These are phyloP conservation scores for Ogataea ganodermae DNA, from an alignment of 805 yeast genomes.

Conservation along the genomic window DNA sequence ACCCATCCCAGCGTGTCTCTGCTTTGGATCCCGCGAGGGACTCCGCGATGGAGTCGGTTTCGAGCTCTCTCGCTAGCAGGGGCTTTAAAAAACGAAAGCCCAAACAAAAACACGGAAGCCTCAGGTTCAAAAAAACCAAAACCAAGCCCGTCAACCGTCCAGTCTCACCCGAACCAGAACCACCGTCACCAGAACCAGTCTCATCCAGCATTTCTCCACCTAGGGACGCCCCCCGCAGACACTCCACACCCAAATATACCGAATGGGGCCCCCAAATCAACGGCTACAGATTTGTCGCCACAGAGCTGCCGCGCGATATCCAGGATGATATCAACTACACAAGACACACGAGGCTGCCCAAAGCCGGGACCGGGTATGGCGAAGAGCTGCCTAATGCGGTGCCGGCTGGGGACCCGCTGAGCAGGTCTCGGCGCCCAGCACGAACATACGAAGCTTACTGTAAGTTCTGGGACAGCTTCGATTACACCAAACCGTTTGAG, in stretches of 20 bases:
- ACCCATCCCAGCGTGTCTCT: not conserved
- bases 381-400: conserved; percentile 6
- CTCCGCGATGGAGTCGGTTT: not conserved
- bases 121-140: conserved; percentile 1
- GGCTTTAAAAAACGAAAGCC: not conserved
- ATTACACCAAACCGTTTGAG: conserved; percentile 1
- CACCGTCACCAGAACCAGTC: not conserved
- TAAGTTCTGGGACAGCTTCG: conserved; percentile 11
- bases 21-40: too few relatives aligned
- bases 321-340: conserved; percentile 13
- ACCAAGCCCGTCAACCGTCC: not conserved
- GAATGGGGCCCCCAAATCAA: conserved; percentile 42
- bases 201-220: not conserved
- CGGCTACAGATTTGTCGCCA: conserved; percentile 47
- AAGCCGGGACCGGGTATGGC: conserved; percentile 13
- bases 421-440: conserved; percentile 9
- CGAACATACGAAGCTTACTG: conserved; percentile 28
- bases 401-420: not conserved
- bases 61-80: not conserved
- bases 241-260: not conserved
- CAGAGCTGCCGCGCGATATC: conserved; percentile 17
- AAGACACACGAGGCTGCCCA: conserved; percentile 17
- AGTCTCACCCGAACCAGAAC: not conserved
- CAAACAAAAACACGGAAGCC: not conserved
- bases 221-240: not conserved